Base-by-base conservation (phyloP, 148 eudicot species). In the Spergularia marina region DNA sequence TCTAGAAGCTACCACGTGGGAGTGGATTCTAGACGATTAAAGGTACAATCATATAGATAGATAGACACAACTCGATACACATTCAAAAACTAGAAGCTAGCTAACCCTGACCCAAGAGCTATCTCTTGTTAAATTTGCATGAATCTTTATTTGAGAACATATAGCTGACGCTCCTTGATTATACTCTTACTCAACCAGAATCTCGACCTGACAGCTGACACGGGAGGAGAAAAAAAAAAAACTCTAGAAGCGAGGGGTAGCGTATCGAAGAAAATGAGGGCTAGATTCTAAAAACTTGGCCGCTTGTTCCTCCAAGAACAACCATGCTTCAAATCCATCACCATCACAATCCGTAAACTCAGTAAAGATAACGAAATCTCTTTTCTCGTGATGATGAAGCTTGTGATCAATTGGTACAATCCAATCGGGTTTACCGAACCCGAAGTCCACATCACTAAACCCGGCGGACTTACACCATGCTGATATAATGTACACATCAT, bases 311-410 rank as follows among this genome's bases (percentile, higher is more conserved):
- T 34, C 67, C 67, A 63, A 63, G 15, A 63, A 63, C 67, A 63
- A 30, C 67, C 67, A 63, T 3, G 67, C 67, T 30, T 63, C 67
- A n/a, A 63, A 63, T 10, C 67, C 44, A 30, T 63, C 44, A 11
- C 67, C 67, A 4, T 63, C 44, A 12, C 6, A 17, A 34, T 30
- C 67, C 7, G 12, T 7, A 63, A 4, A 34, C 0, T 63, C 67
- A 5, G 47, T 30, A 16, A 63, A 63, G 4, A 63, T 4, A 12
- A 63, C 11, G 36, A 30, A 30, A 30, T 30, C 49, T 44, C 0
- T 44, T 44, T 44, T 44, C 49, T 44, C 10, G 49, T 44, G 49
- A 44, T 34, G 67, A 63, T 63, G 30, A 16, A 14, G 16, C 1
- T 13, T n/a, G 15, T 63, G 44, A 30, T 63, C 67, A 12, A 63